Base-by-base conservation (phyloP, 768 basidiomycete genomes). In the Rhizopogon vulgaris region DNA sequence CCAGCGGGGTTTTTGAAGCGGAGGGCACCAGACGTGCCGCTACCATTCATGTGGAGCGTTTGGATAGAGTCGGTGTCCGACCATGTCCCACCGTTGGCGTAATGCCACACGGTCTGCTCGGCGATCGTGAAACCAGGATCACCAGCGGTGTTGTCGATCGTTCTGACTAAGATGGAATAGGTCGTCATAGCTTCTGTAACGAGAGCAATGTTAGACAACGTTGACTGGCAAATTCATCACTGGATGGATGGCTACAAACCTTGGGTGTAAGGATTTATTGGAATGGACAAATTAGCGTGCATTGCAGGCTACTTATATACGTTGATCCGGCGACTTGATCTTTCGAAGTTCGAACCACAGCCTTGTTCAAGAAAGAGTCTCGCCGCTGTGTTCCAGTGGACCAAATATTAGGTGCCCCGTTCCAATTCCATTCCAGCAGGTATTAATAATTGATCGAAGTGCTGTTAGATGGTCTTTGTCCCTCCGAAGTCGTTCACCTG, bases 11-110 rank as follows among this genome's bases (percentile, higher is more conserved):
- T 55, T 28, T 37, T 28, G 58, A 74, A 64, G 50, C 69, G 70
- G 15, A 76, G 47, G 6, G 61, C 60, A 9, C 74, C 71, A 12
- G 71, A 73, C 0, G 71, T 74, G 38, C 71, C 73, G 52, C 73
- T 75, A 5, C 64, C 67, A 32, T 57, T 61, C 64, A 72, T 72
- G 45, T 37, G 64, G 54, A 76, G 67, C 17, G 59, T 61, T 46
- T 48, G 52, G 12, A 18, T 25, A 1, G 56, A 65, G 41, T 63
- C 38, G 6, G 32, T 30, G 18, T 61, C 45, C 30, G 49, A 51
- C 70, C 72, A 72, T 14, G 62, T 63, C 37, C 71, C 71, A 10
- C 49, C 45, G n/a, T 18, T 28, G 25, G 41, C 27, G 27, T 28
- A 11, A 15, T 30, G 14, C 30, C 43, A 32, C 43, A 32, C 30